A percentile compares a stretch with the other conserved stretches of the same genome.
Conservation (phyloP, 148 eudicot species). For the Persicaria maculosa region DNA sequence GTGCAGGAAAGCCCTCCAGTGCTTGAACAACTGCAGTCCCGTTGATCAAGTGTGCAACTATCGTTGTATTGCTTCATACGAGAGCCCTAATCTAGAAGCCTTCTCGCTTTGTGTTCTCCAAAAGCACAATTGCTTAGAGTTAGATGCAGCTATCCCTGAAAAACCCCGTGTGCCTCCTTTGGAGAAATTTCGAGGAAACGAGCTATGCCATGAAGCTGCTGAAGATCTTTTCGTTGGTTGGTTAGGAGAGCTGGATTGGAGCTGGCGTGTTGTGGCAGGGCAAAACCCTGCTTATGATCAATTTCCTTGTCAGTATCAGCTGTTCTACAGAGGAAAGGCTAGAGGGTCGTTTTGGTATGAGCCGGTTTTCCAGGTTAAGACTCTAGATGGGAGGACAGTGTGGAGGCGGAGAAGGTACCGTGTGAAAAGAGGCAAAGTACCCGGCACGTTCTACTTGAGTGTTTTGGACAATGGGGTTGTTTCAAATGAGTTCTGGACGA, state of each 20-base stretch:
- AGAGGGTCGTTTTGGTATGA: conserved; percentile 97
- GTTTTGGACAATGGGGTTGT: conserved; percentile 95
- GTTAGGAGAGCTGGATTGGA: conserved; percentile 83
- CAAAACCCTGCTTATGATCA: conserved; percentile 97
- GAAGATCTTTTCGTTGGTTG: conserved; percentile 95
- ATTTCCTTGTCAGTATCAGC: conserved; percentile 93
- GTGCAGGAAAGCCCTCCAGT: conserved; percentile 87
- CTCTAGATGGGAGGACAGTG: conserved; percentile 62
- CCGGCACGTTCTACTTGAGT: conserved; percentile 79
- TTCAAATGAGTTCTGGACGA: conserved; percentile 94
- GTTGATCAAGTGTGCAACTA: conserved; percentile 98
- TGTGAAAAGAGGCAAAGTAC: conserved; percentile 61
- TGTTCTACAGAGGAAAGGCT: conserved; percentile 86
- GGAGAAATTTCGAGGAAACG: conserved; percentile 42
- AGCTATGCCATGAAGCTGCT: conserved; percentile 57
- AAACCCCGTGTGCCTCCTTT: conserved; percentile 70
- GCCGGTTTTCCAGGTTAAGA: conserved; percentile 84
- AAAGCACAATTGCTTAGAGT: conserved; percentile 72
- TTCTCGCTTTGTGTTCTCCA: conserved; percentile 92
- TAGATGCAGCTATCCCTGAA: conserved; percentile 75
- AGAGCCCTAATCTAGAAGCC: conserved; percentile 72
- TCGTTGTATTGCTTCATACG: conserved; percentile 85
- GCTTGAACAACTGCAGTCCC: conserved; percentile 92
- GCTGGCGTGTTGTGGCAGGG: conserved; percentile 98
- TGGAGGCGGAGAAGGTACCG: conserved; percentile 91